A percentile compares a stretch with the other conserved stretches of the same genome.
Evolutionary conservation across 352 stramenopile genomes (phyloP).

Genomic region (Pythium dissotocum): DNA sequence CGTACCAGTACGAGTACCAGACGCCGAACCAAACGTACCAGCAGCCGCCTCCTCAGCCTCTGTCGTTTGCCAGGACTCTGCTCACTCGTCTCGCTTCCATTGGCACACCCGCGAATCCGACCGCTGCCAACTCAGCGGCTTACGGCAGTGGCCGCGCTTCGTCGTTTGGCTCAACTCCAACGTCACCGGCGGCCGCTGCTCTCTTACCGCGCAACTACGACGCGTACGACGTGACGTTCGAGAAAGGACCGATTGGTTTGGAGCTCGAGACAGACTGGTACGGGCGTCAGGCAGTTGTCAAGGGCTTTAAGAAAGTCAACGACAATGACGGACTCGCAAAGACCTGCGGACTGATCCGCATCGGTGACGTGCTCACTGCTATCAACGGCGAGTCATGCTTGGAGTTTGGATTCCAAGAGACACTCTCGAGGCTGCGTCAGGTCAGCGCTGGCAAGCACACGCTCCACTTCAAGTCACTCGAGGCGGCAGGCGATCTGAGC

Average conservation of each 20-base stretch:
- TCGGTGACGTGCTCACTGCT: constrained; percentile 72
- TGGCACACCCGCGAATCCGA: constrained; percentile 8
- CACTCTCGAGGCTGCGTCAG: constrained; percentile 43
- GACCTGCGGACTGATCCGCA: constrained; percentile 58
- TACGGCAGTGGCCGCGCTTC: constrained; percentile 4
- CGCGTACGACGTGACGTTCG: constrained; percentile 71
- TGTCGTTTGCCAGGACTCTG: constrained; percentile 24
- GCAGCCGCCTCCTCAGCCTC: constrained; percentile 7
- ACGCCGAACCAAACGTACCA: not conserved
- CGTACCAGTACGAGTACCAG: constrained; percentile 13
- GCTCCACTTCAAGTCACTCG: constrained; percentile 78
- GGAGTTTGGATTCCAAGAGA: constrained; percentile 66
- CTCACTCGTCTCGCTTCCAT: constrained; percentile 27
- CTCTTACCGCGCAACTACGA: constrained; percentile 49
- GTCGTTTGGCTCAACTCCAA: constrained; percentile 23
- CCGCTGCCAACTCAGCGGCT: constrained; percentile 18
- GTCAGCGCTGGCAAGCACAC: constrained; percentile 47
- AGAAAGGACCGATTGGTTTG: constrained; percentile 57
- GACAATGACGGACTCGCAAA: constrained; percentile 54
- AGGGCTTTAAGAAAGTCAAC: constrained; percentile 59
- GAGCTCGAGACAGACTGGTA: constrained; percentile 81
- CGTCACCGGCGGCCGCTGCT: constrained; percentile 6
- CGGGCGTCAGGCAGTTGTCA: constrained; percentile 67
- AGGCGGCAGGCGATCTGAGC: constrained; percentile 63
- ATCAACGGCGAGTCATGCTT: constrained; percentile 74